These are phyloP conservation scores for Kuraishia ogatae DNA, from an alignment of 805 yeast species.

Conservation along the genomic window DNA sequence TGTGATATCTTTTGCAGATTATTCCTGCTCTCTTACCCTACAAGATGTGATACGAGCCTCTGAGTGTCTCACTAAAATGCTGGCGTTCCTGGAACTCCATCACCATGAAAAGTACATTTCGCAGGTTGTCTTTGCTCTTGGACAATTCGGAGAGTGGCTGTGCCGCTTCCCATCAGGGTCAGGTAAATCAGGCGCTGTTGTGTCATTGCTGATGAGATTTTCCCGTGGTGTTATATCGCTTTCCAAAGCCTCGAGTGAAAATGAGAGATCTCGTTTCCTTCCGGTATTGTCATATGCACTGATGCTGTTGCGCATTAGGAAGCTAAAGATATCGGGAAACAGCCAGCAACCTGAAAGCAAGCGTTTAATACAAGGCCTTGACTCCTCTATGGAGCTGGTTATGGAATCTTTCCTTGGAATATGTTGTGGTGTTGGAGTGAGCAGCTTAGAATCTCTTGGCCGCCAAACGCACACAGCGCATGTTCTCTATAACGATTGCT, in stretches of 20 bases:
- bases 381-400: background rate
- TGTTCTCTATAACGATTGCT: constrained; percentile 13
- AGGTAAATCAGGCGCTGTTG: background rate
- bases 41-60: background rate
- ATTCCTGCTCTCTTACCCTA: background rate
- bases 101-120: background rate
- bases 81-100: background rate
- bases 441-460: background rate
- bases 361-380: background rate
- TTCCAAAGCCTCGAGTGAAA: background rate
- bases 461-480: background rate
- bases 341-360: background rate
- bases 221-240: background rate
- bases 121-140: background rate
- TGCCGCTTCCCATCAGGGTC: background rate
- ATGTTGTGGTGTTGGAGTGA: background rate
- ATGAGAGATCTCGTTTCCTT: background rate
- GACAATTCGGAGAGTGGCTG: background rate
- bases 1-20: background rate
- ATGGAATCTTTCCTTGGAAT: background rate
- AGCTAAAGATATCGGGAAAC: background rate
- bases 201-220: background rate
- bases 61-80: background rate
- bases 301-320: background rate
- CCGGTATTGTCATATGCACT: background rate